Base-by-base conservation (phyloP, 2,329 filamentous ascomycete genomes). In the Colletotrichum higginsianum region DNA sequence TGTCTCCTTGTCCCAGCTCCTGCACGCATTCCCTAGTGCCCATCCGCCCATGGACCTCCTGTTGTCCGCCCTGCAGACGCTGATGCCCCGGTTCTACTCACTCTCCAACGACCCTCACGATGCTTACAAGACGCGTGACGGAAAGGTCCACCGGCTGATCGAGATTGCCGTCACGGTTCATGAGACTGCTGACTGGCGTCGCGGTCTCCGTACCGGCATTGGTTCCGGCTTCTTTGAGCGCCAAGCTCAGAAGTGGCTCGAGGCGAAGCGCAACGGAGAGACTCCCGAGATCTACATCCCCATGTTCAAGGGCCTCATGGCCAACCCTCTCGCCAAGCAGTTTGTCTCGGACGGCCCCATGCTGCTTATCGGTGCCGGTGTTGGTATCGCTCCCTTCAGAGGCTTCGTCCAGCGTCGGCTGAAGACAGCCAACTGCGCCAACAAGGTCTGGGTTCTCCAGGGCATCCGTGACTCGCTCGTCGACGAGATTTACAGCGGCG, bases 71-170 rank as follows among this genome's bases (percentile, higher is more conserved):
- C 89, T 98, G 64, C 93, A 93, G 77, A 93, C 94, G 60, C 88
- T 98, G 62, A 98, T 98, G 96, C 96, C 96, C 3, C 93, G 96
- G 72, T 99, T 99, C 86, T 99, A 99, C 85, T 98, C 96, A 4
- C 90, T 99, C 16, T 98, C 95, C 65, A 98, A 98, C 80, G 96
- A 99, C 78, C 96, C 96, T 0, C 94, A 96, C 74, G 91, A 97
- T 75, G 88, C 87, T 9, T 93, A 89, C 73, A 88, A 89, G 73
- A 88, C 91, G 26, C 89, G 90, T 73, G 92, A 93, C 74, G 89
- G 90, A 49, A 89, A 92, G 74, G 88, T 89, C 75, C 93, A 93
- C 74, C 93, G 95, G 40, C 85, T 98, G 71, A 92, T 99, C 77
- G 96, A 98, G 84, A 93, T 98, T 78, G 96, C 96, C n/a, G 96